Conservation (phyloP, 2,329 filamentous ascomycete genomes). For the Trichoderma sp. region DNA sequence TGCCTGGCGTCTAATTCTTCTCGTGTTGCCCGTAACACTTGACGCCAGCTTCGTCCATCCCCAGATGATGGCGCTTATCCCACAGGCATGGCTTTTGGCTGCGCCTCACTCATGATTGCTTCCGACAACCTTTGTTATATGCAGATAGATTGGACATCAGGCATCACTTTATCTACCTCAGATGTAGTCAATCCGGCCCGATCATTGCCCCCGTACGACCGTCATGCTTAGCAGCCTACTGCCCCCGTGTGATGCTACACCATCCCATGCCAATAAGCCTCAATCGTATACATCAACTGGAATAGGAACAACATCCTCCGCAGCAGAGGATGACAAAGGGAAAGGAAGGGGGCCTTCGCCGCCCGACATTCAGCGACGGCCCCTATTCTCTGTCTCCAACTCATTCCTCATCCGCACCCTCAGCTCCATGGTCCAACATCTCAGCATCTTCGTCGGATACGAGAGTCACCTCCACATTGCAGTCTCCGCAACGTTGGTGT, state of each 20-base stretch:
- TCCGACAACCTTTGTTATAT: not conserved
- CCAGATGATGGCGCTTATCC: conserved; percentile 19
- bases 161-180: not conserved
- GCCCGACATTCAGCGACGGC: not conserved
- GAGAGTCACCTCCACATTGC: conserved; percentile 14
- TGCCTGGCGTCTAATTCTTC: conserved; percentile 18
- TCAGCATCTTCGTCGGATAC: not conserved
- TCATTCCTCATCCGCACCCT: not conserved
- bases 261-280: conserved; percentile 1
- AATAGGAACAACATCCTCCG: not conserved
- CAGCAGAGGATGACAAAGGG: not conserved
- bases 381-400: not conserved
- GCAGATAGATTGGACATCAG: not conserved
- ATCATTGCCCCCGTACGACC: conserved; percentile 2
- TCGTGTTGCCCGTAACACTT: not conserved
- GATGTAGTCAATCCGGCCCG: not conserved
- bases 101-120: conserved; percentile 10
- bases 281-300: not conserved
- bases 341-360: not conserved
- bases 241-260: conserved; percentile 2
- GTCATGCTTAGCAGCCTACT: conserved; percentile 1
- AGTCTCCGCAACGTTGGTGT: conserved; percentile 21
- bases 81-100: conserved; percentile 2
- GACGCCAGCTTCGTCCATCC: not conserved
- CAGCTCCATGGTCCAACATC: not conserved